A percentile compares a stretch with the other conserved stretches of the same genome.
Conservation (phyloP, 495 filamentous ascomycete species). For the Saxispiralis lemnorum region DNA sequence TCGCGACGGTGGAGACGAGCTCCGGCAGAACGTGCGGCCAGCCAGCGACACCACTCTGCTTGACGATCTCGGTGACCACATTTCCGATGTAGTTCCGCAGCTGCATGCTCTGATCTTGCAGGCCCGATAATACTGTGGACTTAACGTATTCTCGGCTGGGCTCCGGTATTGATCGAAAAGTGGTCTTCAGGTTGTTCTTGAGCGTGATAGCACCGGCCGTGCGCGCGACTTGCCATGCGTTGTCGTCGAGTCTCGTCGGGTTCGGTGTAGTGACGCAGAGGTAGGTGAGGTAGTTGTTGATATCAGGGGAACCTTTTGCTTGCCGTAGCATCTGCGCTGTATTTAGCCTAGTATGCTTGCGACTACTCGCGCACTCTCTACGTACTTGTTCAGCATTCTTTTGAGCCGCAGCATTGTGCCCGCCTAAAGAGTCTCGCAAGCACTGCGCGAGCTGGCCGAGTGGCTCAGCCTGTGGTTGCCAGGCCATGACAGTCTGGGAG, state of each 20-base stretch:
- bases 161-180: conserved; percentile 53
- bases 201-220: conserved; percentile 81
- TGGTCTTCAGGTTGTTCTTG: conserved; percentile 72
- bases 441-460: conserved; percentile 75
- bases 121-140: conserved; percentile 53
- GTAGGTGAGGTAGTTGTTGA: conserved; percentile 92
- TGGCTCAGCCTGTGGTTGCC: conserved; percentile 79
- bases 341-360: background rate
- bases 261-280: conserved; percentile 57
- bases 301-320: conserved; percentile 77
- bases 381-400: conserved; percentile 61
- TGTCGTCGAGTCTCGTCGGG: conserved; percentile 37
- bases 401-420: conserved; percentile 55
- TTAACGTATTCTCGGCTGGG: conserved; percentile 55
- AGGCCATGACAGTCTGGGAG: conserved; percentile 42
- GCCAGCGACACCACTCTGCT: conserved; percentile 63
- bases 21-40: conserved; percentile 85
- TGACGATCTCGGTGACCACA: conserved; percentile 87
- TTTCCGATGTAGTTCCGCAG: conserved; percentile 81
- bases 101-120: conserved; percentile 65
- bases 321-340: conserved; percentile 68
- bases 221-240: conserved; percentile 56
- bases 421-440: conserved; percentile 80
- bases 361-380: conserved; percentile 11
- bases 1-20: conserved; percentile 56